Conservation (phyloP, 768 basidiomycete genomes). For the Hysterangium stoloniferum region DNA sequence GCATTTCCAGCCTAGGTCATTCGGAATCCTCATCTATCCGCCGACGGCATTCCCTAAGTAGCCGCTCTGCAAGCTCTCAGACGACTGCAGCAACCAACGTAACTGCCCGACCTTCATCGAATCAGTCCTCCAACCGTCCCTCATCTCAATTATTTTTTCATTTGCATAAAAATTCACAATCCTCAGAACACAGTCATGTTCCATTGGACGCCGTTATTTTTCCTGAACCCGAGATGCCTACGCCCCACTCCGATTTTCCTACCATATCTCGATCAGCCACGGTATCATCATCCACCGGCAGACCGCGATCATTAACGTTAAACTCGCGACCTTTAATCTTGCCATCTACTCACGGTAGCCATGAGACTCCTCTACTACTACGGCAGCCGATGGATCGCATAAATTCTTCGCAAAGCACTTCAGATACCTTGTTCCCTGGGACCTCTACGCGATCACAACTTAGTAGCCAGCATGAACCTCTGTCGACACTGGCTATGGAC, state of each 20-base stretch:
- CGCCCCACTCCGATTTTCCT: neutral
- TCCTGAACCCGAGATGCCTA: neutral
- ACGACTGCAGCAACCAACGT: no score
- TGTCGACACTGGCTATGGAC: neutral
- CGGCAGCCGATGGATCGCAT: slow-evolving; percentile 7
- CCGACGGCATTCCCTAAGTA: slow-evolving; percentile 18
- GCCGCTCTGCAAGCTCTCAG: slow-evolving; percentile 19
- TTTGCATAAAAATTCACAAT: slow-evolving; percentile 6
- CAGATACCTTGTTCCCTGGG: slow-evolving; percentile 2
- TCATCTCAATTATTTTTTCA: slow-evolving; percentile 2
- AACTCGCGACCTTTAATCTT: neutral
- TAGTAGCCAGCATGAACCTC: neutral
- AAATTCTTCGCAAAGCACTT: neutral
- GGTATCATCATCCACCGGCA: neutral
- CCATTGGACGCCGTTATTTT: neutral
- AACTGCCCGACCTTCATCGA: neutral
- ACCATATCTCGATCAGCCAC: neutral
- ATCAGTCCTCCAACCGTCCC: neutral
- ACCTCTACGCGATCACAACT: neutral
- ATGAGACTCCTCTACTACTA: slow-evolving; percentile 8
- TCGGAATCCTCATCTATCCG: slow-evolving; percentile 10
- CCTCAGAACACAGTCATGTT: neutral
- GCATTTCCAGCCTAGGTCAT: neutral
- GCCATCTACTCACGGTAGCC: neutral
- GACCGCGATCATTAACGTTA: neutral